Conservation (phyloP, 768 basidiomycete species). For the Boletus sp. region DNA sequence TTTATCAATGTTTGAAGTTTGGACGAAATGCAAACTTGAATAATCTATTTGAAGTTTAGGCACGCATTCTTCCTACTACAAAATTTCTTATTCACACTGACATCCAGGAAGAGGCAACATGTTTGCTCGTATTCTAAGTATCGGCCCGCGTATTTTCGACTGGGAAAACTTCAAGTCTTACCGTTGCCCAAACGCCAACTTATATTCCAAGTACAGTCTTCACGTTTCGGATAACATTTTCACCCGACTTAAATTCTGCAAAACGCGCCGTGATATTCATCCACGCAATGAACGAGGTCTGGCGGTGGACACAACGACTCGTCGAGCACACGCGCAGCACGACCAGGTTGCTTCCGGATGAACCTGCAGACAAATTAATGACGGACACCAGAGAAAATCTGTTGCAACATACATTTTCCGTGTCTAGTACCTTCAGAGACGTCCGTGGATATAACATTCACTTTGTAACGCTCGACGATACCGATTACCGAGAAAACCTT, state of each 20-base stretch:
- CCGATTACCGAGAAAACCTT: too few relatives aligned
- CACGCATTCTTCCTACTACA: not conserved
- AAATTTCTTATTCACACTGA: not conserved
- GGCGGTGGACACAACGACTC: too few relatives aligned
- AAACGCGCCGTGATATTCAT: conserved; percentile 15
- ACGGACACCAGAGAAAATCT: too few relatives aligned
- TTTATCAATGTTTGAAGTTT: not conserved
- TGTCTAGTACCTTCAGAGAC: too few relatives aligned
- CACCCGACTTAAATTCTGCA: conserved; percentile 23
- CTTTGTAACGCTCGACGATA: too few relatives aligned
- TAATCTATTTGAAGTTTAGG: not conserved
- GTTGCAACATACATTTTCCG: too few relatives aligned
- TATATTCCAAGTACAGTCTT: not conserved
- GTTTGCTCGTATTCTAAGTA: not conserved
- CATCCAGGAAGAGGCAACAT: not conserved
- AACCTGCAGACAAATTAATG: too few relatives aligned
- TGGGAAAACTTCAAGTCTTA: not conserved
- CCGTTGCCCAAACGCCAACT: not conserved
- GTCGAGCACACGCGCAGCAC: too few relatives aligned
- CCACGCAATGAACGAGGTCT: not conserved
- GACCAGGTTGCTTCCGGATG: too few relatives aligned
- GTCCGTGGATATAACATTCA: too few relatives aligned
- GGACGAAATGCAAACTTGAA: not conserved
- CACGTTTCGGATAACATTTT: not conserved
- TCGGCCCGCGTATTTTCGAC: not conserved